phyloP scores from a whole-genome alignment of 2,329 filamentous ascomycete species.

The Phaeophleospora eucalypticola region DNA sequence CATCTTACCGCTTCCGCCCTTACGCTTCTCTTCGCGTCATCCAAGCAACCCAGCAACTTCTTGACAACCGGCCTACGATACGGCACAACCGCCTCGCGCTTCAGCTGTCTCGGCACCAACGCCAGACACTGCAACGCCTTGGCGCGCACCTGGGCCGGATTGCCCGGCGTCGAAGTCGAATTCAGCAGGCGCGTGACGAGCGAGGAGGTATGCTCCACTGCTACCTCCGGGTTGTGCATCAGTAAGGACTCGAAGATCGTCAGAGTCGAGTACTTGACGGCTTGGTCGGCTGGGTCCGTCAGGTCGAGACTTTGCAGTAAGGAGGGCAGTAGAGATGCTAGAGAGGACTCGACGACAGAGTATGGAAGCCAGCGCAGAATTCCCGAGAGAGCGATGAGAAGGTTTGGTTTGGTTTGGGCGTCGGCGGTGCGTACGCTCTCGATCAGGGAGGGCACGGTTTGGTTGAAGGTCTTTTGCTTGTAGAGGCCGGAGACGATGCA shows the following conservation, averaged over 20 bases:
- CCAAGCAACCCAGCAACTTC: conserved; percentile 51
- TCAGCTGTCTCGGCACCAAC: conserved; percentile 46
- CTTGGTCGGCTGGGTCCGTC: conserved; percentile 39
- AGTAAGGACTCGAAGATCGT: conserved; percentile 57
- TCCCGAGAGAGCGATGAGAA: conserved; percentile 60
- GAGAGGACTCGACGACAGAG: conserved; percentile 55
- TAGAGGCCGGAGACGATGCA: conserved; percentile 59
- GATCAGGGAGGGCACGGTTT: conserved; percentile 55
- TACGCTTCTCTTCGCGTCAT: conserved; percentile 61
- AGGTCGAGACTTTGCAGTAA: conserved; percentile 60
- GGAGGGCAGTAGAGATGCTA: conserved; percentile 55
- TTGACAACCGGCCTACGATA: conserved; percentile 56
- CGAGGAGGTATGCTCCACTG: conserved; percentile 55
- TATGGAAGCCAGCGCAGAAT: conserved; percentile 59
- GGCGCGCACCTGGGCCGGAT: conserved; percentile 42
- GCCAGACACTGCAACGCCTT: conserved; percentile 47
- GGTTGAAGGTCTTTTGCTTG: conserved; percentile 61
- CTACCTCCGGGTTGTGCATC: conserved; percentile 50
- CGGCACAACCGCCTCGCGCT: conserved; percentile 51
- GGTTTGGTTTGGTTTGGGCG: conserved; percentile 52
- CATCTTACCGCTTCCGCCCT: conserved; percentile 60
- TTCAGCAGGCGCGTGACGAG: conserved; percentile 54
- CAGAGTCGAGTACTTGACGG: conserved; percentile 58
- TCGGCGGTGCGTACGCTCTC: conserved; percentile 47
- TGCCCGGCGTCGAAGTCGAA: conserved; percentile 28